These are phyloP conservation scores for Pseudoneurospora amorphoporcata DNA, from an alignment of 495 filamentous ascomycete species.

Conservation along the genomic window DNA sequence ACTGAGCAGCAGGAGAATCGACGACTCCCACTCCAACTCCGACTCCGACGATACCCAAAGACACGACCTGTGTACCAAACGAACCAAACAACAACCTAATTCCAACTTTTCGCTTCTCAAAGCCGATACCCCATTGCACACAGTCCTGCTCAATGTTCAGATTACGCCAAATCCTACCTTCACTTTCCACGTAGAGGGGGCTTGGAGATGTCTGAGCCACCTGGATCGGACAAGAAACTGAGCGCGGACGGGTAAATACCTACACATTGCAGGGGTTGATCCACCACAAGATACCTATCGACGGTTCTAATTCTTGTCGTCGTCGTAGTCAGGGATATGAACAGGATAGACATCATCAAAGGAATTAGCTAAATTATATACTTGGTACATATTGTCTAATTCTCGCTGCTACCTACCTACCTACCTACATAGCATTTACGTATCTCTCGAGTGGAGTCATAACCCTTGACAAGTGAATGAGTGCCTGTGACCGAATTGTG, in stretches of 20 bases:
- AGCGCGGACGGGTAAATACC: neutral
- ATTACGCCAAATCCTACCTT: neutral
- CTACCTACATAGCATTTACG: too few species aligned
- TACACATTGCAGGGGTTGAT: neutral
- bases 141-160: neutral
- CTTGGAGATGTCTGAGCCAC: neutral
- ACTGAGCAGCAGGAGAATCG: neutral
- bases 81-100: neutral
- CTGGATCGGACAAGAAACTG: neutral
- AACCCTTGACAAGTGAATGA: too few species aligned
- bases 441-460: too few species aligned
- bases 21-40: neutral
- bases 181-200: neutral
- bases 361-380: neutral
- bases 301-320: neutral
- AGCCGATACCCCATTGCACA: neutral
- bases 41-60: neutral
- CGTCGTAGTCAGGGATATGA: neutral
- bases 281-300: neutral
- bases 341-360: neutral
- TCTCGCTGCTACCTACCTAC: too few species aligned
- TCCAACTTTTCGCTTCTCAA: neutral
- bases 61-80: neutral
- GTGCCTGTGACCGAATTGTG: neutral
- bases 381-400: too few species aligned